Evolutionary conservation across 306 rosid species (phyloP), one percentile per base, ranked within the genome.

Genomic region (Oemleria cerasiformis): DNA sequence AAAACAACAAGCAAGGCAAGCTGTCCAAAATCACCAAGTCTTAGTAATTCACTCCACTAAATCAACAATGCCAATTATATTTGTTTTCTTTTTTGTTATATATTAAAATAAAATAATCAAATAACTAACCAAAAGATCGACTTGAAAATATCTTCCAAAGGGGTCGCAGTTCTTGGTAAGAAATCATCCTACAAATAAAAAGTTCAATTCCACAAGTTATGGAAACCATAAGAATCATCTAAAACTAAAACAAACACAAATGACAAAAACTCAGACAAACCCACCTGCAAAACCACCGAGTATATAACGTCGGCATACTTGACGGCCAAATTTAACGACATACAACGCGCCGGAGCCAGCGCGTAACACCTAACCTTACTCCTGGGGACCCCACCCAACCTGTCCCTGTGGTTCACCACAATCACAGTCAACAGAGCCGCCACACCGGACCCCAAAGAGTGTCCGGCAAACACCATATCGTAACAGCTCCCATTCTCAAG

Each of bases 261-360:
- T 19, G 5, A 17, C 19, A 63, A 40, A 21, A 47, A 40, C 61
- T 42, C 15, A 51, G 39, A 3, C 49, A 54, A 9, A 60, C 15
- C 36, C 54, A 74, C 98, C 98, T 93, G 98, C 86, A 94, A 71
- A 5, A 94, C 80, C 10, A 94, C 57, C 1, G 98, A 94, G 36
- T 89, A 81, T 14, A 94, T 83, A 20, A 91, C 87, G 78, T 94
- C 90, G n/a, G 97, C 97, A 66, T 94, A 94, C 79, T 91, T 89
- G 41, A 94, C 98, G 0, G 98, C 98, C 84, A 94, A 79, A 81
- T 94, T 94, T 67, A 94, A 88, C 7, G 98, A 94, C 97, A 91
- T 83, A 70, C 98, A 91, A 78, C 98, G 77, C 0, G 98, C 97
- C 16, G 98, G 98, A 20, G 98, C 96, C 8, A 94, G 6, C 0